Evolutionary conservation across 805 yeast species (phyloP), one percentile per base, ranked within the genome.

Genomic region (Candida verbasci): DNA sequence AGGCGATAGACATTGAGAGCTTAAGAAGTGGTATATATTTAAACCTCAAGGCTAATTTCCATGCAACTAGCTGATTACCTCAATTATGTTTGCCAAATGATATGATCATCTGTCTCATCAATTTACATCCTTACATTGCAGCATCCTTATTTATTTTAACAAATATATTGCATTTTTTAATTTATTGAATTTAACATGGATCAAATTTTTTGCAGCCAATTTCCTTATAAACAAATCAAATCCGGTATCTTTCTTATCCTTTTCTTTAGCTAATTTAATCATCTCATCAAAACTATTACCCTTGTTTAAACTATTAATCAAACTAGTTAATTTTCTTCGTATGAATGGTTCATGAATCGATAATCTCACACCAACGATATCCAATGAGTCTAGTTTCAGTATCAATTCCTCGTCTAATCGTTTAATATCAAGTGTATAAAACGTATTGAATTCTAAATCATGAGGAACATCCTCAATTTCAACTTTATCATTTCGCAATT

Each of bases 391-490:
- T 9, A 62, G 27, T 10, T 46, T 15, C n/a, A n/a, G n/a, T 3
- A 49, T 42, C 9, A 63, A 36, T 1, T 65, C 41, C 11, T 34
- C 42, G 1, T 39, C 26, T 10, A 56, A 51, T 3, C 44, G 41
- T 38, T 62, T 68, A 3, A 66, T 58, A 7, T 65, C 55, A 9
- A 65, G 45, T 9, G 64, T 30, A 31, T 44, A 44, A 29, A 48
- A 54, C 18, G 45, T 52, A 24, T 49, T 48, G 42, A 50, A 65
- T 14, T 39, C 30, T 2, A 65, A 24, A 34, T 65, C 68, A 35
- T 43, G 61, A 9, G 68, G 68, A 14, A 59, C 5, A 12, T 25
- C 26, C 24, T 35, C 44, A 17, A 44, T 25, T 5, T 20, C 28
- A 4, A 4, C n/a, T 15, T 29, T 27, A 8, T 17, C 28, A 22